These are phyloP conservation scores for Amylocystis lapponica DNA, from an alignment of 768 basidiomycete genomes.

Conservation along the genomic window DNA sequence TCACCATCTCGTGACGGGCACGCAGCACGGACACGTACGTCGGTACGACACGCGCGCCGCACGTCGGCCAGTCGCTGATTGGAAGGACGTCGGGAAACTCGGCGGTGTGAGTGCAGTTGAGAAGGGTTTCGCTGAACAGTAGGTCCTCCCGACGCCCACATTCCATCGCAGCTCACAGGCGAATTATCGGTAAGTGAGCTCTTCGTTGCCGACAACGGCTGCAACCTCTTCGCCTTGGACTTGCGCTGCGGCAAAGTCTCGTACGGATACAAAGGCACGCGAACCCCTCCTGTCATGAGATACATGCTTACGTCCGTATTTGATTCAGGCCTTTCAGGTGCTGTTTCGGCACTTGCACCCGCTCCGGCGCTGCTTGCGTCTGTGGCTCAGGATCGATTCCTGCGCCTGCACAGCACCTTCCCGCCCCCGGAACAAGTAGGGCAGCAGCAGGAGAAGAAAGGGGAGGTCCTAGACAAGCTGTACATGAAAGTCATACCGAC, in stretches of 20 bases:
- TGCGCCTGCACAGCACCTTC: conserved; percentile 60
- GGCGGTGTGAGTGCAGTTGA: conserved; percentile 59
- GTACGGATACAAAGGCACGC: conserved; percentile 63
- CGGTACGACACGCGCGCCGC: conserved; percentile 73
- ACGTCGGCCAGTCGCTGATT: conserved; percentile 62
- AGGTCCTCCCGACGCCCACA: conserved; percentile 19
- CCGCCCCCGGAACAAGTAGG: conserved; percentile 43
- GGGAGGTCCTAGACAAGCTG: conserved; percentile 55
- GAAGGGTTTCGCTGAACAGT: conserved; percentile 62
- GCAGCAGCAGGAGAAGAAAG: conserved; percentile 50
- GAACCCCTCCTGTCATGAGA: not conserved
- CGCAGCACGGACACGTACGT: conserved; percentile 65
- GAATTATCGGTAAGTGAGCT: conserved; percentile 56
- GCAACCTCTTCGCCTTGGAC: conserved; percentile 61
- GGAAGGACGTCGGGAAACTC: conserved; percentile 51
- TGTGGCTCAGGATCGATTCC: conserved; percentile 60
- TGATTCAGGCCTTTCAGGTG: conserved; percentile 58
- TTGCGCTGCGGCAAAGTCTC: conserved; percentile 57
- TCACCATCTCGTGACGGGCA: conserved; percentile 63
- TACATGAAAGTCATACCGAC: conserved; percentile 62
- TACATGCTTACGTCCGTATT: not conserved
- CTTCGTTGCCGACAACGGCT: conserved; percentile 63
- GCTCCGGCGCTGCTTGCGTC: conserved; percentile 53
- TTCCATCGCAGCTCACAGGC: not conserved
- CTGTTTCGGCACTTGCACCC: conserved; percentile 58